Base-by-base conservation (phyloP, 345 rosid species). In the Moricandia arvensis region DNA sequence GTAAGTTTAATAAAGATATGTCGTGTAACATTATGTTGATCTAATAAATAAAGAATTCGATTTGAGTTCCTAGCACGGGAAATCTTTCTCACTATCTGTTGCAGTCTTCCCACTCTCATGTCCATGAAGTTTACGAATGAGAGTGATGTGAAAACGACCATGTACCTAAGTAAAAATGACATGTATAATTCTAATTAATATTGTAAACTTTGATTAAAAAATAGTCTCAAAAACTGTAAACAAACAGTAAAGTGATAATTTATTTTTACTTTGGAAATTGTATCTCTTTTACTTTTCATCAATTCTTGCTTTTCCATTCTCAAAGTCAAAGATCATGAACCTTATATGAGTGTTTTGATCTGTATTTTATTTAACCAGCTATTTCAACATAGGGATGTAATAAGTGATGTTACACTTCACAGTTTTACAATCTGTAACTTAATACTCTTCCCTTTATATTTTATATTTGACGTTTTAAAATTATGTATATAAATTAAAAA, bases 301-400 rank as follows among this genome's bases (percentile, higher is more conserved):
- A 55, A 8, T 55, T 69, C 24, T 55, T 68, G 29, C 27, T 66
- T 47, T 15, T 66, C 35, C 31, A 31, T 51, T 7, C 18, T 34
- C 18, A 7, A 33, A 7, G 51, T 68, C 72, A 53, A 68, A 53
- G 61, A 68, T 54, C 62, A 68, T 68, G 63, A 7, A 21, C 34
- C 21, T 21, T 24, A 2, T 33, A 18, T 54, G 51, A 68, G 13
- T 33, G 31, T 53, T 68, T 33, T 62, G 10, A 2, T 8, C 8
- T 1, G 18, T 61, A 8, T 34, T n/a, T n/a, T n/a, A 5, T 49
- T 16, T 17, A 10, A 18, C 30, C 51, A 63, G 18, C 21, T 18
- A 18, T 35, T 35, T 35, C 29, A 62, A 17, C 47, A 55, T 55
- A 21, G n/a, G 4, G n/a, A 47, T 47, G 17, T n/a, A n/a, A n/a